phyloP scores from a whole-genome alignment of 768 basidiomycete genomes.

The Leccinum truebloodii region DNA sequence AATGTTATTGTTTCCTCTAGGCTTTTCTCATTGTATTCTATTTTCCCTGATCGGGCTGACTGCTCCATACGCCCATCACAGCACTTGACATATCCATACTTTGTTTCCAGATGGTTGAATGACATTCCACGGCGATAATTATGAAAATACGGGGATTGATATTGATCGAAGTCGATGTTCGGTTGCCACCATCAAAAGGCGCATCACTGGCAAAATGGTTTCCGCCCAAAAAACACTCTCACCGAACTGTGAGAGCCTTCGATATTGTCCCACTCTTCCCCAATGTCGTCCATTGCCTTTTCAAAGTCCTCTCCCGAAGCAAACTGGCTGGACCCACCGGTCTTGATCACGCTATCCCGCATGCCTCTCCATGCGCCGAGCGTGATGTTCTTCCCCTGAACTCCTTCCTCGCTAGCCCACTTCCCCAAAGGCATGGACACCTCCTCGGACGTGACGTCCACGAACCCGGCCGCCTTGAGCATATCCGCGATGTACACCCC shows the following conservation, averaged over 20 bases:
- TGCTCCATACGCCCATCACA: background rate
- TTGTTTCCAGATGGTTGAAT: background rate
- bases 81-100: background rate
- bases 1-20: background rate
- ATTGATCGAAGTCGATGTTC: background rate
- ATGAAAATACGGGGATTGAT: background rate
- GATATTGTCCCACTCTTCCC: conserved; percentile 28
- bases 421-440: conserved; percentile 22
- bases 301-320: conserved; percentile 23
- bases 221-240: conserved; percentile 15
- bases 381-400: conserved; percentile 16
- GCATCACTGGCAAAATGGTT: conserved; percentile 6
- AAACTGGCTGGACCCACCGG: conserved; percentile 16
- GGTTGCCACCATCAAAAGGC: background rate
- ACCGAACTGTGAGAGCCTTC: conserved; percentile 14
- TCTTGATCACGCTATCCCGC: conserved; percentile 23
- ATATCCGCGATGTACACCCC: conserved; percentile 19
- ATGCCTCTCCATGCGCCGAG: conserved; percentile 27
- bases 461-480: conserved; percentile 21
- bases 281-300: conserved; percentile 14
- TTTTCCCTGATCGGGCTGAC: background rate
- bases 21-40: background rate
- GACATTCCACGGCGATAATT: background rate
- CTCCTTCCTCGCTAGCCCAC: conserved; percentile 27
- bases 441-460: conserved; percentile 20